Percentiles rank a stretch among this genome's conserved stretches.
Conservation (phyloP, 371 early-diverging fungal species). For the Apophysomyces ossiformis region DNA sequence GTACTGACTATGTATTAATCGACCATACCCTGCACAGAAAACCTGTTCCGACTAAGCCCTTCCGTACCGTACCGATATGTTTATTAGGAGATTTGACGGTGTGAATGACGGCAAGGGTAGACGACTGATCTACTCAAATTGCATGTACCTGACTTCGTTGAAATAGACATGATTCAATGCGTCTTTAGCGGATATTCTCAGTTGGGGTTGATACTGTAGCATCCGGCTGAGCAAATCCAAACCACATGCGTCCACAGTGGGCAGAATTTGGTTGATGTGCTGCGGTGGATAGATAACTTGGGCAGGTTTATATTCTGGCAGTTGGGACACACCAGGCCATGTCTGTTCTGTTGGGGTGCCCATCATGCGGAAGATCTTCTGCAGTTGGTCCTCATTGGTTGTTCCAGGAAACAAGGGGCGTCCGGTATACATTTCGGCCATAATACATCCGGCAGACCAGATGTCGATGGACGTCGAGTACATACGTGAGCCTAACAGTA, state of each 20-base stretch:
- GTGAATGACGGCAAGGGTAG: neutral
- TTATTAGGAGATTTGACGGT: neutral
- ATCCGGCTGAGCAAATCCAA: conserved; percentile 81
- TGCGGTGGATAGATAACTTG: conserved; percentile 87
- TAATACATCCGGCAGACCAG: conserved; percentile 97
- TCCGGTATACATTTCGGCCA: conserved; percentile 93
- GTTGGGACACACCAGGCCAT: conserved; percentile 88
- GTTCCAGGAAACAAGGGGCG: conserved; percentile 97
- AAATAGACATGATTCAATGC: conserved; percentile 97
- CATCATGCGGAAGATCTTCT: conserved; percentile 96
- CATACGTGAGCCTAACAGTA: conserved; percentile 88
- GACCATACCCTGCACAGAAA: neutral
- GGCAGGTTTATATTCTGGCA: conserved; percentile 97
- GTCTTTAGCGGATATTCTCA: conserved; percentile 89
- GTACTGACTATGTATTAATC: neutral
- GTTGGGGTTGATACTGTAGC: conserved; percentile 93
- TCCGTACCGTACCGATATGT: conserved; percentile 14
- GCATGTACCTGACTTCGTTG: conserved; percentile 57
- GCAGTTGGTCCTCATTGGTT: conserved; percentile 96
- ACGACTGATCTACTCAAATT: conserved; percentile 20
- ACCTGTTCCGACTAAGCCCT: neutral
- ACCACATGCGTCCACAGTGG: conserved; percentile 78
- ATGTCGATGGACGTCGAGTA: conserved; percentile 90
- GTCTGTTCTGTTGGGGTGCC: conserved; percentile 97
- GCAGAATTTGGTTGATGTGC: conserved; percentile 68